Base-by-base conservation (phyloP, 1,284 basidiomycete genomes). In the Cerioporus squamosus region DNA sequence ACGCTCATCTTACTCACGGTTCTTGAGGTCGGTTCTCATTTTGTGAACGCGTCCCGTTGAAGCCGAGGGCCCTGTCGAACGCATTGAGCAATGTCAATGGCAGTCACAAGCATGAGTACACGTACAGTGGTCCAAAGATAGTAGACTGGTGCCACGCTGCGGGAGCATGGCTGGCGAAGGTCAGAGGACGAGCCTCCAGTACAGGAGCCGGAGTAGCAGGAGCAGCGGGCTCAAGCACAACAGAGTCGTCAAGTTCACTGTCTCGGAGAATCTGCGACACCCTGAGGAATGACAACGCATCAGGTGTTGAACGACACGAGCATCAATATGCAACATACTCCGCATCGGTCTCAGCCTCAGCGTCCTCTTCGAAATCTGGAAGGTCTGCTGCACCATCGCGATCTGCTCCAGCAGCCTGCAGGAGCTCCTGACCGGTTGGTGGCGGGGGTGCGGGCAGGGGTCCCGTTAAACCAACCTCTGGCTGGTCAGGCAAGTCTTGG, bases 291-390 rank as follows among this genome's bases (percentile, higher is more conserved):
- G 12, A 39, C 12, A 22, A n/a, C 20, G 36, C 10, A 17, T 29
- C 26, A 36, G 33, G 8, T 10, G 33, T 15, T 10, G 33, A 36
- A 36, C 14, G 33, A 15, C 12, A 15, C 10, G 12, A 18, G 7
- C 20, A n/a, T 22, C 12, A 5, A 14, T 44, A 26, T 18, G 36
- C 51, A n/a, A 57, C 22, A 22, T 47, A 52, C 26, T 59, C 57
- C 9, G 46, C 14, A 46, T 66, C 62, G 42, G 40, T 59, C 44
- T 60, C 68, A 12, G 59, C 68, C 31, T 63, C 53, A 18, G 63
- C 60, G 44, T 75, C 78, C 7, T 88, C 85, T 57, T 87, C 84
- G 61, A 82, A 88, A 63, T 86, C 84, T 9, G 80, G 74, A 24
- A 87, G 76, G 2, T 63, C 67, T 24, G 76, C 75, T 2, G 65